These are phyloP conservation scores for Suhomyces sp. DNA, from an alignment of 805 yeast genomes.

Conservation along the genomic window DNA sequence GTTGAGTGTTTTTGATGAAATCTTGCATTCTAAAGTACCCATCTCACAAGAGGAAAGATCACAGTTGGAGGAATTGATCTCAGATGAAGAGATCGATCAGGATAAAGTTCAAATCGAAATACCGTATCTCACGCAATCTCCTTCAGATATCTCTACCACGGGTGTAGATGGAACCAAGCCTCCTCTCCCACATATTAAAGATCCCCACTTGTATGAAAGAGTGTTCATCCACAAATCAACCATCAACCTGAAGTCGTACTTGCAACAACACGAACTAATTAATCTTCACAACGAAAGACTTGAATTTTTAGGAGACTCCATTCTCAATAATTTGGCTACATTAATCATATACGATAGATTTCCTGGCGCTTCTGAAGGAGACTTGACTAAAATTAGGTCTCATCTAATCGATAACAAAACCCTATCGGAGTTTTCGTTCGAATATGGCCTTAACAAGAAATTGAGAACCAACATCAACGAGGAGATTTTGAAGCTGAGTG, in stretches of 20 bases:
- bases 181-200: constrained; percentile 61
- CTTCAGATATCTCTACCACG: constrained; percentile 5
- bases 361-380: constrained; percentile 78
- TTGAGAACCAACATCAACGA: constrained; percentile 52
- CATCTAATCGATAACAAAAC: constrained; percentile 70
- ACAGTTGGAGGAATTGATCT: constrained; percentile 3
- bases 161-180: constrained; percentile 40
- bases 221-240: constrained; percentile 83
- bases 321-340: constrained; percentile 71
- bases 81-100: neutral
- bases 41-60: constrained; percentile 13
- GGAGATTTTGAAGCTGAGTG: constrained; percentile 46
- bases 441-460: constrained; percentile 62
- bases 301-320: constrained; percentile 89
- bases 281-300: constrained; percentile 77
- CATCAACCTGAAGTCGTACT: constrained; percentile 54
- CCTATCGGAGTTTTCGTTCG: constrained; percentile 63
- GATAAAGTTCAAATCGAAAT: constrained; percentile 6
- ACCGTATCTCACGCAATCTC: constrained; percentile 4
- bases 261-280: constrained; percentile 56
- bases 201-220: constrained; percentile 56
- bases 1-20: constrained; percentile 54
- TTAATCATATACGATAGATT: constrained; percentile 60
- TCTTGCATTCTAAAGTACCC: constrained; percentile 41
- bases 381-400: constrained; percentile 67